These are phyloP conservation scores for Lipomyces sp. DNA, from an alignment of 805 yeast genomes.

Conservation along the genomic window DNA sequence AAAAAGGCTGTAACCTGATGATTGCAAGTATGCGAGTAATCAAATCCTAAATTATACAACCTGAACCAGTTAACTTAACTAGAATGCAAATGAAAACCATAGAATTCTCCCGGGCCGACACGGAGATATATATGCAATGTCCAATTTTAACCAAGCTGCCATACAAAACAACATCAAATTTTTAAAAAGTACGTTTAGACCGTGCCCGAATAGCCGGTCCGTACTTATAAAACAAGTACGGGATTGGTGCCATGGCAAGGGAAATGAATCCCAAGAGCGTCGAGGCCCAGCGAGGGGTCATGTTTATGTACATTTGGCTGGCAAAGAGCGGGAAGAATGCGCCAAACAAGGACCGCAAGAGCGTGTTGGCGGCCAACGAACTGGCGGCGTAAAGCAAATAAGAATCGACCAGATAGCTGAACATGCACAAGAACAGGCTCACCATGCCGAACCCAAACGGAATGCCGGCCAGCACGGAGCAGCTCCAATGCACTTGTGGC, in stretches of 20 bases:
- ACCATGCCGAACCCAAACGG: slow-evolving; percentile 64
- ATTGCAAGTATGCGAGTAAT: no score
- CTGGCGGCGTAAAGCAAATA: slow-evolving; percentile 70
- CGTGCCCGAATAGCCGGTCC: slow-evolving; percentile 13
- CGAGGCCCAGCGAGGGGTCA: slow-evolving; percentile 60
- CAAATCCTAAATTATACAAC: no score
- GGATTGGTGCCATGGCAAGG: slow-evolving; percentile 65
- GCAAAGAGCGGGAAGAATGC: slow-evolving; percentile 62
- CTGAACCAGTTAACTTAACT: no score
- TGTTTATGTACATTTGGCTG: slow-evolving; percentile 55
- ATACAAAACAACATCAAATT: no score
- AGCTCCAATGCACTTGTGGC: slow-evolving; percentile 66
- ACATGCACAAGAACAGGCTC: slow-evolving; percentile 66
- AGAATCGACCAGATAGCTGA: slow-evolving; percentile 70
- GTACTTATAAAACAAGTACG: slow-evolving; percentile 46
- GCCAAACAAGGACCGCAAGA: slow-evolving; percentile 71
- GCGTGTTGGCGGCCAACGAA: slow-evolving; percentile 68
- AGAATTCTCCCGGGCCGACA: no score
- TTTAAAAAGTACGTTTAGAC: neutral
- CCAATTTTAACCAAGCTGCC: no score
- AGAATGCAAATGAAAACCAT: no score
- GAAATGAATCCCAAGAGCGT: slow-evolving; percentile 58
- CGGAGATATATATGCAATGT: no score
- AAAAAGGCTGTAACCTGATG: no score
- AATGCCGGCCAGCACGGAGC: slow-evolving; percentile 64